These are phyloP conservation scores for Stenocarpella maydis DNA, from an alignment of 2,329 filamentous ascomycete species.

Conservation along the genomic window DNA sequence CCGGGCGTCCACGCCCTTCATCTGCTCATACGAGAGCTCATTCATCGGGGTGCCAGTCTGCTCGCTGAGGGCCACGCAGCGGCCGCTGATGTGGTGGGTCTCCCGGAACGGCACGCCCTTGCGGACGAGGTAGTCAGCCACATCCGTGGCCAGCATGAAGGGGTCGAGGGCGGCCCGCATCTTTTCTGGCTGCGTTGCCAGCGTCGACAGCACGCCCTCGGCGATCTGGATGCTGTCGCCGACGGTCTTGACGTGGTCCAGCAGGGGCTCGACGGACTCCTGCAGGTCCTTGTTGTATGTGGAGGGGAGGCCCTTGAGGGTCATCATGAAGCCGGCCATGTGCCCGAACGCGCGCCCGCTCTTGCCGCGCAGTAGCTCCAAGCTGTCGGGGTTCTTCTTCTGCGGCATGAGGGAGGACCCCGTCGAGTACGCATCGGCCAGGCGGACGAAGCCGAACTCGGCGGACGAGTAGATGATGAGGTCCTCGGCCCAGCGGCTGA, in stretches of 20 bases:
- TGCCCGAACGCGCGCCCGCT: conserved; percentile 51
- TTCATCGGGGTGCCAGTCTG: conserved; percentile 72
- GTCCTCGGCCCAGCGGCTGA: conserved; percentile 84
- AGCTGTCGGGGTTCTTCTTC: conserved; percentile 82
- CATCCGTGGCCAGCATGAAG: conserved; percentile 74
- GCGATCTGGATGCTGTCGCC: conserved; percentile 78
- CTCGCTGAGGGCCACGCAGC: conserved; percentile 75
- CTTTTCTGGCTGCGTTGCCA: conserved; percentile 71
- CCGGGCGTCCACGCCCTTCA: conserved; percentile 71
- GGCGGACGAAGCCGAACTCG: conserved; percentile 78
- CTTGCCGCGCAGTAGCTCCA: conserved; percentile 73
- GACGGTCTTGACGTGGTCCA: conserved; percentile 78
- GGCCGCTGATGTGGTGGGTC: conserved; percentile 80
- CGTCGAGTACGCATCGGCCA: conserved; percentile 82
- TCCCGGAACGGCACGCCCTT: conserved; percentile 80
- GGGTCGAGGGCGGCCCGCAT: conserved; percentile 66
- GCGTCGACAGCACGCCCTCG: conserved; percentile 74
- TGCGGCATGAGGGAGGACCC: conserved; percentile 81
- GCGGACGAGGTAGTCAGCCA: conserved; percentile 69
- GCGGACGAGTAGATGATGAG: conserved; percentile 81
- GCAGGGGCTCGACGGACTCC: conserved; percentile 77
- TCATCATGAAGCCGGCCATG: conserved; percentile 67
- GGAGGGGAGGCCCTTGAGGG: conserved; percentile 81
- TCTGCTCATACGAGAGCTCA: conserved; percentile 69
- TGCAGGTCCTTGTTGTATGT: conserved; percentile 75